Percentiles rank a stretch among this genome's conserved stretches.
Conservation (phyloP, 192 early-diverging fungal species). For the Gamsiella multidivaricata region DNA sequence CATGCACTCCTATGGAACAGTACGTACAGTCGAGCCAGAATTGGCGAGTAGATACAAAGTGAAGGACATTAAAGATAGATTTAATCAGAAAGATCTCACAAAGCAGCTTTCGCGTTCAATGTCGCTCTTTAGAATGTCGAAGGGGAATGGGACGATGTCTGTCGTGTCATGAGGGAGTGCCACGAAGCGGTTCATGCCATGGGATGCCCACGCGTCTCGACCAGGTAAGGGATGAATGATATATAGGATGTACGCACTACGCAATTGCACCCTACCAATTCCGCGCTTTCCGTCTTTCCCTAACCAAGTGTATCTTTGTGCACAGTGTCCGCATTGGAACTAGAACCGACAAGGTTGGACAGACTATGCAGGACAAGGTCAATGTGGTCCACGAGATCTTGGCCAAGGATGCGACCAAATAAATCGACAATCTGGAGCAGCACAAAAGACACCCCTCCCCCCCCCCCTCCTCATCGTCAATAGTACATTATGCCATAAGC, state of each 20-base stretch:
- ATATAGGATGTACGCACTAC: too few relatives aligned
- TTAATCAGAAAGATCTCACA: too few relatives aligned
- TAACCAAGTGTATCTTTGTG: too few relatives aligned
- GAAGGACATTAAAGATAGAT: background rate
- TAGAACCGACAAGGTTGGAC: constrained; percentile 47
- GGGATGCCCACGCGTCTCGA: constrained; percentile 51
- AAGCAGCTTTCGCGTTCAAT: background rate
- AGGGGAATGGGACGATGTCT: constrained; percentile 51
- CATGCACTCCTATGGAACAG: constrained; percentile 53
- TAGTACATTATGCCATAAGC: background rate
- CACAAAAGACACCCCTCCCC: too few relatives aligned
- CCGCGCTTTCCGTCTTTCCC: too few relatives aligned
- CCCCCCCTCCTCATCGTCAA: too few relatives aligned
- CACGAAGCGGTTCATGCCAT: constrained; percentile 53
- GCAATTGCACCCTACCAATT: too few relatives aligned
- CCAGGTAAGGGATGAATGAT: constrained; percentile 22
- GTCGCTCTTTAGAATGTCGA: constrained; percentile 31
- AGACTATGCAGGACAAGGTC: constrained; percentile 51
- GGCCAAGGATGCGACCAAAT: constrained; percentile 23
- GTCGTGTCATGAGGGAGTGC: constrained; percentile 52
- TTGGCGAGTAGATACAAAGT: too few relatives aligned
- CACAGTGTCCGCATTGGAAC: constrained; percentile 50
- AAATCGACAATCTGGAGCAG: too few relatives aligned
- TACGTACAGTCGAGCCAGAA: constrained; percentile 3
- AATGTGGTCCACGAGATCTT: constrained; percentile 51